Conservation (phyloP, 139 green algal species). For the Haematococcus sp. region DNA sequence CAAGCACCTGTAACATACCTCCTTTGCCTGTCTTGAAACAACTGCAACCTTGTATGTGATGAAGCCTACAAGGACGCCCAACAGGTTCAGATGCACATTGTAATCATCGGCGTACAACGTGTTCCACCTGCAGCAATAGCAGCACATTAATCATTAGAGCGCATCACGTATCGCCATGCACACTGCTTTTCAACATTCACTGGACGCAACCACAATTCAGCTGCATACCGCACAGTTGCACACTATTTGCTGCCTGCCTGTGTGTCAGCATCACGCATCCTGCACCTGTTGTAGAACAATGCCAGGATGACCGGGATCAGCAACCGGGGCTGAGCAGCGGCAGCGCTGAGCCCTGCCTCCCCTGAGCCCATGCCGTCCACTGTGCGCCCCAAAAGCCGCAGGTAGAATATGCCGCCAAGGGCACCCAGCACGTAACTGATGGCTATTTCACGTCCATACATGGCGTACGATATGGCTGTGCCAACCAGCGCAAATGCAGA, state of each 20-base stretch:
- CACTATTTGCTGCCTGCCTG: neutral
- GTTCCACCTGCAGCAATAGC: conserved; percentile 56
- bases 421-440: conserved; percentile 80
- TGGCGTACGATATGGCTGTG: conserved; percentile 39
- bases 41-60: conserved; percentile 95
- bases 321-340: conserved; percentile 63
- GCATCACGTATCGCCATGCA: no score
- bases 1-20: conserved; percentile 11
- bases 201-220: no score
- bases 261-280: neutral
- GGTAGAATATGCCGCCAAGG: conserved; percentile 76
- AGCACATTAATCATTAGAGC: neutral
- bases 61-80: conserved; percentile 92
- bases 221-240: neutral
- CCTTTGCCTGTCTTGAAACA: conserved; percentile 47
- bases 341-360: conserved; percentile 7
- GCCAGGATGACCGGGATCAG: conserved; percentile 89
- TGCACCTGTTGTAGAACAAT: conserved; percentile 78
- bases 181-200: no score
- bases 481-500: conserved; percentile 39
- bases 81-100: conserved; percentile 66
- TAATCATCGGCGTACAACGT: conserved; percentile 52
- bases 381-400: conserved; percentile 75
- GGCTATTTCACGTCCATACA: conserved; percentile 66
- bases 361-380: conserved; percentile 68